Percentiles rank a stretch among this genome's conserved stretches.
phyloP scores from a whole-genome alignment of 2,329 filamentous ascomycete genomes.

The Neonectria coccinea region DNA sequence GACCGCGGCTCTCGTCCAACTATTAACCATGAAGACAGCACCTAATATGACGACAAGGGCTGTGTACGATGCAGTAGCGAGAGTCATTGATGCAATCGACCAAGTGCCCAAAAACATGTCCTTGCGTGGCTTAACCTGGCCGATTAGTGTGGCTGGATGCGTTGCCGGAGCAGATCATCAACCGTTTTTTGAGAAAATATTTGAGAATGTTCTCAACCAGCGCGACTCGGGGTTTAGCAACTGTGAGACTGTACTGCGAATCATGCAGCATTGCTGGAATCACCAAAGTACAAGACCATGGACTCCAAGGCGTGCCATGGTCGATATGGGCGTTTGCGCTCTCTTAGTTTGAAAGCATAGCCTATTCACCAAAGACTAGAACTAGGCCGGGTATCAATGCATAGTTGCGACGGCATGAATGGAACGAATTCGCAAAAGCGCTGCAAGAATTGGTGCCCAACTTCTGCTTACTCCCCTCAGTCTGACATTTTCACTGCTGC shows the following conservation, averaged over 20 bases:
- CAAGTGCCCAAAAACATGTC: conserved; percentile 25
- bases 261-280: conserved; percentile 33
- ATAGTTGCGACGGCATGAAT: no score
- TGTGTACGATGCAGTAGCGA: not conserved
- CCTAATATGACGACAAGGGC: not conserved
- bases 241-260: conserved; percentile 32
- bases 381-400: no score
- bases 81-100: conserved; percentile 24
- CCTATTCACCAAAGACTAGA: no score
- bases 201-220: conserved; percentile 15
- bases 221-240: conserved; percentile 33
- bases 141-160: conserved; percentile 30
- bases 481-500: no score
- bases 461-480: no score
- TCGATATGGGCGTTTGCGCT: conserved; percentile 36
- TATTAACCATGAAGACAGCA: conserved; percentile 6
- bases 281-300: conserved; percentile 20
- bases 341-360: no score
- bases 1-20: conserved; percentile 30
- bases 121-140: conserved; percentile 32
- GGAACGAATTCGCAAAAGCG: no score
- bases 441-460: no score
- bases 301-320: conserved; percentile 35
- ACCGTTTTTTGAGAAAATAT: conserved; percentile 29
- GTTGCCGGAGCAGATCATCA: conserved; percentile 31